Percentiles rank a stretch among this genome's conserved stretches.
These are phyloP conservation scores for Russula sp. DNA, from an alignment of 768 basidiomycete genomes.

Conservation along the genomic window DNA sequence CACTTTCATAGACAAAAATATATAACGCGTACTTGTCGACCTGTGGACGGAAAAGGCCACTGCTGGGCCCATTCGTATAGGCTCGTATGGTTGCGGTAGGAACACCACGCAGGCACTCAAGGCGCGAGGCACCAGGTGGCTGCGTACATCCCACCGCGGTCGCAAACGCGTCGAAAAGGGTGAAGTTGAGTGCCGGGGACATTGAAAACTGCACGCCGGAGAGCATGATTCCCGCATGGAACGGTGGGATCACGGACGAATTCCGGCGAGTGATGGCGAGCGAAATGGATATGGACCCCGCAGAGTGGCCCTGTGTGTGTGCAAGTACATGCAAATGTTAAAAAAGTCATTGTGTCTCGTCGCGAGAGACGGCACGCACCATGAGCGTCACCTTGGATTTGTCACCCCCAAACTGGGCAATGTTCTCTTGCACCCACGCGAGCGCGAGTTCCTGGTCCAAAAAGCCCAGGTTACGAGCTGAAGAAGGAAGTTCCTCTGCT, in stretches of 20 bases:
- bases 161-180: slow-evolving; percentile 3
- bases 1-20: not conserved
- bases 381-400: slow-evolving; percentile 33
- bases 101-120: slow-evolving; percentile 23
- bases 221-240: slow-evolving; percentile 7
- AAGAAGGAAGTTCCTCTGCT: not conserved
- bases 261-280: not conserved
- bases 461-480: not conserved
- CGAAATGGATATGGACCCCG: not conserved
- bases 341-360: not conserved
- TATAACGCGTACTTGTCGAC: slow-evolving; percentile 7
- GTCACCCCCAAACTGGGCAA: slow-evolving; percentile 54
- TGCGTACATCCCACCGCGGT: slow-evolving; percentile 19
- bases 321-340: no score
- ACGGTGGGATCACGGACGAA: not conserved
- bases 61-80: slow-evolving; percentile 11
- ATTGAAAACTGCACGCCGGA: not conserved
- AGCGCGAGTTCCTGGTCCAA: slow-evolving; percentile 30
- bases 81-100: slow-evolving; percentile 20
- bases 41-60: not conserved
- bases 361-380: slow-evolving; percentile 21
- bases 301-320: slow-evolving; percentile 14
- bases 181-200: not conserved
- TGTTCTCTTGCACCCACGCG: slow-evolving; percentile 53
- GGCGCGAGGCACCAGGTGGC: slow-evolving; percentile 19